These are phyloP conservation scores for Ilex paraguariensis DNA, from an alignment of 305 asterid species.

Conservation along the genomic window DNA sequence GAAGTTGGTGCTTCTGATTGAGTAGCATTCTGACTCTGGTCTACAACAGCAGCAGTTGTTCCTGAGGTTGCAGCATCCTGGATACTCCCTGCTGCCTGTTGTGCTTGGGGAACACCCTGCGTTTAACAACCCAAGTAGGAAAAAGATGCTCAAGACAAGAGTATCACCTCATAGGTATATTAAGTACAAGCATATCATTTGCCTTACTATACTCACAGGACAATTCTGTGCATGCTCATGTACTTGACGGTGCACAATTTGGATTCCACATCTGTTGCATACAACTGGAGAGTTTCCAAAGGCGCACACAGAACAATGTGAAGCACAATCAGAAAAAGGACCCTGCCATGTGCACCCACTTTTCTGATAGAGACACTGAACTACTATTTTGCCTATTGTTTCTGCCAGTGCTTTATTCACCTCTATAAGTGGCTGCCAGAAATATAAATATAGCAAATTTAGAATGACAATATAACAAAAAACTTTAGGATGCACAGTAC, in stretches of 20 bases:
- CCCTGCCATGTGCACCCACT: conserved; percentile 99
- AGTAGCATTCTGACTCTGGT: conserved; percentile 34
- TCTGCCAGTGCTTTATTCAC: conserved; percentile 73
- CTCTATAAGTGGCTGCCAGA: conserved; percentile 68
- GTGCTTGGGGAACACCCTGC: conserved; percentile 69
- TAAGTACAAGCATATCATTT: background rate
- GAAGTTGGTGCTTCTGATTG: conserved; percentile 45
- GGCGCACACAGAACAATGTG: conserved; percentile 71
- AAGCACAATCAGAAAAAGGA: conserved; percentile 55
- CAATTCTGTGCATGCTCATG: conserved; percentile 90
- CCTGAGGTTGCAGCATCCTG: conserved; percentile 35
- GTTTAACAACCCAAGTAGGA: conserved; percentile 8
- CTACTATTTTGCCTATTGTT: conserved; percentile 76
- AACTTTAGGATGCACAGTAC: conserved; percentile 1
- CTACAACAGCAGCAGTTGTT: conserved; percentile 34
- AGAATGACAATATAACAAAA: conserved; percentile 16
- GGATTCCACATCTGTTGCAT: conserved; percentile 86
- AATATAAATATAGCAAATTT: conserved; percentile 20
- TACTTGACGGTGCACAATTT: conserved; percentile 89
- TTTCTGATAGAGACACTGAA: conserved; percentile 74
- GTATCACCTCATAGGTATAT: background rate
- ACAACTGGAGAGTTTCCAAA: conserved; percentile 85
- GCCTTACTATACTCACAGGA: conserved; percentile 50
- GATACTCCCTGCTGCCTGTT: conserved; percentile 39
- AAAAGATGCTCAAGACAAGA: background rate